phyloP scores from a whole-genome alignment of 2,329 filamentous ascomycete species.

The Curvularia eragrostidis region DNA sequence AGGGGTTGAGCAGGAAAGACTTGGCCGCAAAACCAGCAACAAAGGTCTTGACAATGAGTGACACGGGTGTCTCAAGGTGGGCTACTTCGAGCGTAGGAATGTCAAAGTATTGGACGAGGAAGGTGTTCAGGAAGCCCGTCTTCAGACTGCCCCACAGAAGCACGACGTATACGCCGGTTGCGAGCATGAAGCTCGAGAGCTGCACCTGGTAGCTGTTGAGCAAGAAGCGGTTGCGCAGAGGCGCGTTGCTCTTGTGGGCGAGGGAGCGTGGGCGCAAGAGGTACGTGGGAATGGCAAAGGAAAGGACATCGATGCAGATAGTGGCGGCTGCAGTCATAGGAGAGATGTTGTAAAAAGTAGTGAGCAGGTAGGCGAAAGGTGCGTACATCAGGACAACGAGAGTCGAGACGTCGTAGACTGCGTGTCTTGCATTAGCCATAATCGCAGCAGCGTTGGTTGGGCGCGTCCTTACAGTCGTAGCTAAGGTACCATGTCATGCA shows the following conservation, averaged over 20 bases:
- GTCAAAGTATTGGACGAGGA: slow-evolving; percentile 77
- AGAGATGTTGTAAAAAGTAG: slow-evolving; percentile 77
- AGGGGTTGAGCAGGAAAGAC: slow-evolving; percentile 78
- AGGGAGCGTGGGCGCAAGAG: slow-evolving; percentile 73
- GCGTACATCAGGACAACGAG: slow-evolving; percentile 71
- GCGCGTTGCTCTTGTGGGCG: slow-evolving; percentile 64
- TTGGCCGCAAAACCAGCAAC: slow-evolving; percentile 75
- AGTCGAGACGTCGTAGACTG: slow-evolving; percentile 52
- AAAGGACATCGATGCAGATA: slow-evolving; percentile 71
- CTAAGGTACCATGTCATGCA: slow-evolving; percentile 74
- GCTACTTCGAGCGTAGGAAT: slow-evolving; percentile 73
- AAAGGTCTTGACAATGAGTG: slow-evolving; percentile 62
- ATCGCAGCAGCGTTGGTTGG: background rate
- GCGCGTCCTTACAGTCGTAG: slow-evolving; percentile 68
- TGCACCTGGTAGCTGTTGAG: slow-evolving; percentile 47
- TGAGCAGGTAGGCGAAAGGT: slow-evolving; percentile 77
- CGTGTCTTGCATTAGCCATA: slow-evolving; percentile 14
- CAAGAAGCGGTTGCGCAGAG: slow-evolving; percentile 52
- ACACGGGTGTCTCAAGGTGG: slow-evolving; percentile 64
- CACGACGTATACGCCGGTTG: slow-evolving; percentile 76
- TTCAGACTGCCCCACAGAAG: slow-evolving; percentile 72
- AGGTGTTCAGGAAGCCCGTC: slow-evolving; percentile 69
- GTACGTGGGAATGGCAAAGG: slow-evolving; percentile 75
- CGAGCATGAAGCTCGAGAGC: slow-evolving; percentile 70
- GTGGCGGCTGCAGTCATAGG: slow-evolving; percentile 66